Evolutionary conservation across 306 rosid species (phyloP).

Genomic region (Prunus mume): DNA sequence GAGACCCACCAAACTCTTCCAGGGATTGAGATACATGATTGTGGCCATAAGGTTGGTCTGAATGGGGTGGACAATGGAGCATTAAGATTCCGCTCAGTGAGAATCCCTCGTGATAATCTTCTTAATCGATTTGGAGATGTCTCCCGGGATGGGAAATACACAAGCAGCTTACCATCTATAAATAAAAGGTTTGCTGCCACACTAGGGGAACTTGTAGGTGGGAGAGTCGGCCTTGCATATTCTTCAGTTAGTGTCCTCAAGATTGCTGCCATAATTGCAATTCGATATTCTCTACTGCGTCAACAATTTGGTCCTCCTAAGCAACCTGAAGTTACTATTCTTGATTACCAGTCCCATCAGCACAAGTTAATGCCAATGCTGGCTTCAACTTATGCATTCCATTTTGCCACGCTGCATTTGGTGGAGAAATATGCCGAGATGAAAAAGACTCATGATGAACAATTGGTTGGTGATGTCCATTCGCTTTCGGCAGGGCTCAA

Average conservation of each 20-base stretch:
- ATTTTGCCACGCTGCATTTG: slow-evolving; percentile 61
- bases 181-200: slow-evolving; percentile 92
- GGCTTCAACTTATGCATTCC: slow-evolving; percentile 91
- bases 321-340: slow-evolving; percentile 86
- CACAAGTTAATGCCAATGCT: slow-evolving; percentile 99
- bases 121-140: slow-evolving; percentile 95
- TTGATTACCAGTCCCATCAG: slow-evolving; percentile 97
- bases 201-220: slow-evolving; percentile 96
- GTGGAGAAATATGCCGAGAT: slow-evolving; percentile 81
- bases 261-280: slow-evolving; percentile 75
- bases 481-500: slow-evolving; percentile 90
- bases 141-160: slow-evolving; percentile 85
- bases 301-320: slow-evolving; percentile 96
- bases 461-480: slow-evolving; percentile 81
- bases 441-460: slow-evolving; percentile 78
- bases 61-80: slow-evolving; percentile 99
- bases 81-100: slow-evolving; percentile 70
- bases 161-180: slow-evolving; percentile 69
- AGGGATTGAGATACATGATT: slow-evolving; percentile 93
- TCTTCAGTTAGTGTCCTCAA: slow-evolving; percentile 89
- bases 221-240: slow-evolving; percentile 93
- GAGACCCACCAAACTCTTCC: slow-evolving; percentile 85
- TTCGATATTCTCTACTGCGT: slow-evolving; percentile 80
- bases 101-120: slow-evolving; percentile 94
- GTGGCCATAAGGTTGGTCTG: slow-evolving; percentile 93